Evolutionary conservation across 257 asterid species (phyloP).

Genomic region (Solanum phureja): DNA sequence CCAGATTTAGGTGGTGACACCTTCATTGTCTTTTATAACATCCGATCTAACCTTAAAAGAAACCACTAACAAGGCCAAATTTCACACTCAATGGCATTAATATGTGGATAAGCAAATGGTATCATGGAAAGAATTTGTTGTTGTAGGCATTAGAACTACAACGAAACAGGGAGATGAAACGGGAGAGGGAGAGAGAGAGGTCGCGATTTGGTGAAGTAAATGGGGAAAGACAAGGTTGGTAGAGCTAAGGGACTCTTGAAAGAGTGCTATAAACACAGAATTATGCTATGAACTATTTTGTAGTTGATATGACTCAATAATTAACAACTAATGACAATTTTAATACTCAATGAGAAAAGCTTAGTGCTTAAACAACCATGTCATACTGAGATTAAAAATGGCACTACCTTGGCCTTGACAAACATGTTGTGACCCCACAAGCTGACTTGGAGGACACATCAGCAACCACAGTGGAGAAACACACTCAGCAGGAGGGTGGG

Average conservation of each 20-base stretch:
- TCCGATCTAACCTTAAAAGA: not conserved
- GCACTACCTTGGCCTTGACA: not conserved
- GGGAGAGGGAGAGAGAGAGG: not conserved
- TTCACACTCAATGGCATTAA: not conserved
- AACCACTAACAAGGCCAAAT: not conserved
- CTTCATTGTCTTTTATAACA: not conserved
- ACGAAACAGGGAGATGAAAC: not conserved
- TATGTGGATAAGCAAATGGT: not conserved
- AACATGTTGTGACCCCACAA: not conserved
- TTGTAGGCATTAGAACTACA: not conserved
- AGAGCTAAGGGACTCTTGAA: not conserved
- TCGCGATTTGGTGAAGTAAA: not conserved
- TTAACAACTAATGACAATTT: not conserved
- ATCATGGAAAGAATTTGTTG: not conserved
- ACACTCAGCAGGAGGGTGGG: too few relatives aligned
- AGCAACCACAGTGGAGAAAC: not conserved
- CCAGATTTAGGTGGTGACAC: not conserved
- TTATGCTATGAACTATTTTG: not conserved
- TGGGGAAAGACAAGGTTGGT: not conserved
- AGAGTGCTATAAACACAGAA: not conserved
- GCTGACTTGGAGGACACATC: not conserved
- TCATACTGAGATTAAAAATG: not conserved
- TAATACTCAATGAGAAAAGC: not conserved
- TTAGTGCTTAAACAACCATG: not conserved
- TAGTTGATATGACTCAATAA: not conserved